phyloP scores from a whole-genome alignment of 2,329 filamentous ascomycete genomes.

The Phaeosphaeriaceae sp. region DNA sequence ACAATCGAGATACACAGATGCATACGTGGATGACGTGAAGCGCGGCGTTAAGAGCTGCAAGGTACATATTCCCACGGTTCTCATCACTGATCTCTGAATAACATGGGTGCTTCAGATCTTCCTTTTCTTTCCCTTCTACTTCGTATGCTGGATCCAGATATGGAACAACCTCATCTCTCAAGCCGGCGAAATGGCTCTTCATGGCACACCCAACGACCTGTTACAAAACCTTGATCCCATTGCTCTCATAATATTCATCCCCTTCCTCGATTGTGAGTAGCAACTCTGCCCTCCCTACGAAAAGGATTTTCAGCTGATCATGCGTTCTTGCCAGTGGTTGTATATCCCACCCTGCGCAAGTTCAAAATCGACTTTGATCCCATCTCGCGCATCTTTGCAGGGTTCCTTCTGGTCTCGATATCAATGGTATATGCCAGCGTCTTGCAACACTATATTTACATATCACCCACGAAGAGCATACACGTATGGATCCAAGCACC shows the following conservation, averaged over 20 bases:
- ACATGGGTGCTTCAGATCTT: constrained; percentile 5
- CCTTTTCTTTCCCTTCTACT: constrained; percentile 31
- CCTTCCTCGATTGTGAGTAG: constrained; percentile 24
- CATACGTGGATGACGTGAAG: constrained; percentile 14
- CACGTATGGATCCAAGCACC: constrained; percentile 49
- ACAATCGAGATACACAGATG: constrained; percentile 9
- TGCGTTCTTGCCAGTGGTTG: constrained; percentile 1
- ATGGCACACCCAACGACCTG: constrained; percentile 42
- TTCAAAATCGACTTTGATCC: constrained; percentile 27
- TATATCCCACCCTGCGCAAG: constrained; percentile 26
- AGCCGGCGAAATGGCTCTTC: constrained; percentile 36
- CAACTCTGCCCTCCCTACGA: no score
- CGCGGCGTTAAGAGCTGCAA: constrained; percentile 15
- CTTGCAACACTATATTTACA: constrained; percentile 40
- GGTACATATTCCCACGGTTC: background rate
- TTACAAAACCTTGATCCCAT: constrained; percentile 31
- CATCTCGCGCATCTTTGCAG: constrained; percentile 27
- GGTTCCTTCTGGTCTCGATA: constrained; percentile 25
- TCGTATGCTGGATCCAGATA: constrained; percentile 38
- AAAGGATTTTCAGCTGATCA: no score
- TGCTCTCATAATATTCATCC: constrained; percentile 32
- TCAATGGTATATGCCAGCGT: constrained; percentile 34
- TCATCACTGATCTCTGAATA: background rate
- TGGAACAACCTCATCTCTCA: constrained; percentile 41
- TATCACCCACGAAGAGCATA: constrained; percentile 41